Conservation (phyloP, 768 basidiomycete species). For the Cyclocybe cylindracea region DNA sequence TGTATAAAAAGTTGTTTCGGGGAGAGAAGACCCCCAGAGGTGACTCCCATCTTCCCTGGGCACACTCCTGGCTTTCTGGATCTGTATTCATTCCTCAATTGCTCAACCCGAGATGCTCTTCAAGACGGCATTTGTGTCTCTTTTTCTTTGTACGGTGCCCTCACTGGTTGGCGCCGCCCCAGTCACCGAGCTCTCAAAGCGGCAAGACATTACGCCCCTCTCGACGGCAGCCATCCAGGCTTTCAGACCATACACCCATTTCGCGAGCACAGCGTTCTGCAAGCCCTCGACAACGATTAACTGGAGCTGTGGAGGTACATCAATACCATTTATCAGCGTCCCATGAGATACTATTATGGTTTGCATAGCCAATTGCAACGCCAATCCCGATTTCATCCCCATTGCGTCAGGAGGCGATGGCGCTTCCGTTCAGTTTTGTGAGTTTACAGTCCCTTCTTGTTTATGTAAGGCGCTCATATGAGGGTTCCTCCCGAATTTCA, state of each 20-base stretch:
- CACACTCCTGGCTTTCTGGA: too few relatives aligned
- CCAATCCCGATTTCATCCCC: conserved; percentile 42
- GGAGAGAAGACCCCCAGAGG: too few relatives aligned
- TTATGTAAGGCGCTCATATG: not conserved
- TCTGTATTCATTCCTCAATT: too few relatives aligned
- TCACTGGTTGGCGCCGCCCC: not conserved
- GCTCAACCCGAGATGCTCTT: too few relatives aligned
- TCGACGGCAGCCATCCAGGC: conserved; percentile 37
- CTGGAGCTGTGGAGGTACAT: conserved; percentile 55
- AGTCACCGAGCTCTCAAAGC: not conserved
- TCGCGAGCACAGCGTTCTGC: conserved; percentile 56
- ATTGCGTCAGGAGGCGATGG: conserved; percentile 46
- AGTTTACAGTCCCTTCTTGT: conserved; percentile 12
- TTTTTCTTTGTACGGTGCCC: not conserved
- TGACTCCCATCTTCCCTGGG: too few relatives aligned
- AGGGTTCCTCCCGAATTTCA: not conserved
- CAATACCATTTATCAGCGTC: not conserved
- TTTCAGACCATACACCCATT: conserved; percentile 49
- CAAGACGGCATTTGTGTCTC: too few relatives aligned
- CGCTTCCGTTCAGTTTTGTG: conserved; percentile 37
- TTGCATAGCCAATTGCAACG: conserved; percentile 36
- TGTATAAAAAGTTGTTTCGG: too few relatives aligned
- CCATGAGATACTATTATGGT: not conserved
- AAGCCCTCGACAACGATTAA: conserved; percentile 37
- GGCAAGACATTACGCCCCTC: conserved; percentile 23